phyloP scores from a whole-genome alignment of 73 alveolate species.

The Paramecium biaurelia region DNA sequence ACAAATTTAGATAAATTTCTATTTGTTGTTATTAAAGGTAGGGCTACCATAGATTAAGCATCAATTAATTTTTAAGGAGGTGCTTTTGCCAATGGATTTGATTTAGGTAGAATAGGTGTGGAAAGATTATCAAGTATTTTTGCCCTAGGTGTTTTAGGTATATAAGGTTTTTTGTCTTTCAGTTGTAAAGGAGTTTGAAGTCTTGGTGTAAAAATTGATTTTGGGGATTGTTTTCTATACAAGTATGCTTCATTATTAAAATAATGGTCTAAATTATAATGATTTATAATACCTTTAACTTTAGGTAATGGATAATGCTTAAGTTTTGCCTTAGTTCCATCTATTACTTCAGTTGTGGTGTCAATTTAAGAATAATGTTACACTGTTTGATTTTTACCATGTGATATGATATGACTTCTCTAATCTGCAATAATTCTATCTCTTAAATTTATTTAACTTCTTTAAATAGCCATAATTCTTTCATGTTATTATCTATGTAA shows the following conservation, averaged over 20 bases:
- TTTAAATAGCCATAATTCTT: neutral
- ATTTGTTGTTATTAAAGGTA: neutral
- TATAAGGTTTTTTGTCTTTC: neutral
- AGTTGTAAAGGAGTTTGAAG: neutral
- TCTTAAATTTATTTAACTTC: neutral
- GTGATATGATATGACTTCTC: neutral
- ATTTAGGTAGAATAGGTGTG: neutral
- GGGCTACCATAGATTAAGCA: neutral
- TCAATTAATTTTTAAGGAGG: neutral
- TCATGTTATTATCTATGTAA: slow-evolving; percentile 16
- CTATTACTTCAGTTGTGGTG: slow-evolving; percentile 35
- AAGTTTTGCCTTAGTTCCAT: neutral
- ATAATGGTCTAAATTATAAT: neutral
- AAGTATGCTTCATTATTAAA: slow-evolving; percentile 12
- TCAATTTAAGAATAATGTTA: slow-evolving; percentile 27
- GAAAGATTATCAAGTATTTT: neutral
- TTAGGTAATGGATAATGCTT: slow-evolving; percentile 21
- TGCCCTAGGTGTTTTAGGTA: neutral
- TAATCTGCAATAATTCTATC: slow-evolving; percentile 33
- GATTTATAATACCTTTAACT: neutral
- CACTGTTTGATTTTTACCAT: neutral
- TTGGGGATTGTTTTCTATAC: neutral
- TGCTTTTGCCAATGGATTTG: neutral
- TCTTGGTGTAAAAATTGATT: neutral
- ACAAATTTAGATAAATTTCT: slow-evolving; percentile 35